phyloP scores from a whole-genome alignment of 163 green algal species.

The Chlorella variabilis region DNA sequence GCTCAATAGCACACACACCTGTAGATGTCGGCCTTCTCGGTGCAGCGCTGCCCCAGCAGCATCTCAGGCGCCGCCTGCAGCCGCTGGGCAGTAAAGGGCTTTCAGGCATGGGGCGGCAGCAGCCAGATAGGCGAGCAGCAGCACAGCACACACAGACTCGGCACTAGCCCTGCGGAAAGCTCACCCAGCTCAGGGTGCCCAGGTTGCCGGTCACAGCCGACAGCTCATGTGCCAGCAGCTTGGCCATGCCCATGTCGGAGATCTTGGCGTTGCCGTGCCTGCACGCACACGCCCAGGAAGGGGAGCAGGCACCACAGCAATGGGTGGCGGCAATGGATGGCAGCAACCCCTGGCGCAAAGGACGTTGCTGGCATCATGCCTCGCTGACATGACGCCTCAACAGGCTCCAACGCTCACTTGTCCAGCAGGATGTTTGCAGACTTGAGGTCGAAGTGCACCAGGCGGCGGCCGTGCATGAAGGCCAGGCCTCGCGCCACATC shows the following conservation, averaged over 20 bases:
- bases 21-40: slow-evolving; percentile 19
- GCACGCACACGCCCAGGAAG: background rate
- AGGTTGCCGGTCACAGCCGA: slow-evolving; percentile 16
- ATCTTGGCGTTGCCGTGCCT: slow-evolving; percentile 43
- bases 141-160: no score
- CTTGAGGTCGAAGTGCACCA: slow-evolving; percentile 58
- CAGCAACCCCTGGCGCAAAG: no score
- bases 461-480: slow-evolving; percentile 51
- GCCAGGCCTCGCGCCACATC: slow-evolving; percentile 34
- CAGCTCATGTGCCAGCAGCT: slow-evolving; percentile 15
- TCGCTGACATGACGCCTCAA: no score
- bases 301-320: no score
- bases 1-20: no score
- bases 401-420: no score
- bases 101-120: background rate
- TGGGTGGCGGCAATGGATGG: no score
- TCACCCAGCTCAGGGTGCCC: slow-evolving; percentile 36
- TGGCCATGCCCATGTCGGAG: slow-evolving; percentile 36
- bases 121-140: no score
- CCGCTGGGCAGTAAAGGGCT: background rate
- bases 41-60: slow-evolving; percentile 29
- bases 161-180: no score
- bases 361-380: no score
- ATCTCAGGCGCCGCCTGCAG: slow-evolving; percentile 25
- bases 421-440: slow-evolving; percentile 34